These are phyloP conservation scores for Diaporthe humulicola DNA, from an alignment of 2,329 filamentous ascomycete species.

Conservation along the genomic window DNA sequence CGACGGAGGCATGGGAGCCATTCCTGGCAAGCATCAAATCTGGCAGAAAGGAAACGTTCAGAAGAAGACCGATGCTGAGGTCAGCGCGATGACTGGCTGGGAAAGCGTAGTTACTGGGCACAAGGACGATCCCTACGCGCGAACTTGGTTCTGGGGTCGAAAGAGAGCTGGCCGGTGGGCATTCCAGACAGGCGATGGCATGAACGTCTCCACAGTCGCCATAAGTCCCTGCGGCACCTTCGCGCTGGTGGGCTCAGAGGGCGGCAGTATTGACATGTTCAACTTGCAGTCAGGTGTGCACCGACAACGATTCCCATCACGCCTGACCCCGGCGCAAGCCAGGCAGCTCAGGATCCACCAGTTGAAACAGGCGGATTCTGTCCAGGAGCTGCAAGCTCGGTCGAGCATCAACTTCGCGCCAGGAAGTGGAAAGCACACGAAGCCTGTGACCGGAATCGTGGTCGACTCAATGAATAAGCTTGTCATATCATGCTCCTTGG, in stretches of 20 bases:
- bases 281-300: slow-evolving; percentile 95
- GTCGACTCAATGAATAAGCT: slow-evolving; percentile 91
- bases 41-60: slow-evolving; percentile 84
- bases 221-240: slow-evolving; percentile 96
- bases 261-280: slow-evolving; percentile 91
- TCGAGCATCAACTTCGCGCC: slow-evolving; percentile 61
- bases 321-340: slow-evolving; percentile 82
- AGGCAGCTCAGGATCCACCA: slow-evolving; percentile 79
- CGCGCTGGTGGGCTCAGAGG: slow-evolving; percentile 86
- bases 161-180: slow-evolving; percentile 95
- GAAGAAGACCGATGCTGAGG: slow-evolving; percentile 76
- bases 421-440: slow-evolving; percentile 80
- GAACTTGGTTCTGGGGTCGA: slow-evolving; percentile 98
- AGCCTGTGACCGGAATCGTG: slow-evolving; percentile 85
- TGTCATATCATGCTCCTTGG: slow-evolving; percentile 87
- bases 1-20: slow-evolving; percentile 91
- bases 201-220: slow-evolving; percentile 87
- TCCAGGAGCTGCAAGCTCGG: slow-evolving; percentile 66
- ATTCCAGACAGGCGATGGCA: slow-evolving; percentile 85
- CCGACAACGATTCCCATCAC: slow-evolving; percentile 87
- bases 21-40: slow-evolving; percentile 81
- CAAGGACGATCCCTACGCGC: slow-evolving; percentile 83
- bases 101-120: slow-evolving; percentile 97
- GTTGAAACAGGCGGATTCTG: slow-evolving; percentile 69
- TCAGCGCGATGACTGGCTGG: slow-evolving; percentile 89